Percentiles rank a stretch among this genome's conserved stretches.
phyloP scores from a whole-genome alignment of 148 eudicot genomes.

The Rhododendron molle region DNA sequence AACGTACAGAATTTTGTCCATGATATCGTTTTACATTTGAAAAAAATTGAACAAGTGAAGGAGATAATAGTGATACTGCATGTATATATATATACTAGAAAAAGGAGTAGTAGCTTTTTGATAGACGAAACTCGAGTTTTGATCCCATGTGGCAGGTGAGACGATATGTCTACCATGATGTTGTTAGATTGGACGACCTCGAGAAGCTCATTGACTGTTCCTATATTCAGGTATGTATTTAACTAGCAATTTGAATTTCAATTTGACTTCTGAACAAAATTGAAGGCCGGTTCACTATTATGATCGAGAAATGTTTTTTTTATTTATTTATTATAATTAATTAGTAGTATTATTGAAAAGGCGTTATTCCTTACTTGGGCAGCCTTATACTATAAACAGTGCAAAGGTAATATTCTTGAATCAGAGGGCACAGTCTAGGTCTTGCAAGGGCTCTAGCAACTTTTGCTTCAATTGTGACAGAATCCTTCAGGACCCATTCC shows the following conservation, averaged over 20 bases:
- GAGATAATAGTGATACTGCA: background rate
- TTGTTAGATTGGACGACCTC: conserved; percentile 75
- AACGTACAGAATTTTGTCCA: background rate
- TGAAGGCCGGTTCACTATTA: background rate
- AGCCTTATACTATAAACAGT: conserved; percentile 88
- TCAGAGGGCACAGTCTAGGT: conserved; percentile 65
- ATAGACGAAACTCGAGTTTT: background rate
- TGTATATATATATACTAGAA: too few relatives aligned
- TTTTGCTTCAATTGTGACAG: conserved; percentile 71
- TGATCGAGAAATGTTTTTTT: background rate
- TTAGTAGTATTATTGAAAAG: background rate
- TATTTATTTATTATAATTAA: too few relatives aligned
- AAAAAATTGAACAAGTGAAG: background rate
- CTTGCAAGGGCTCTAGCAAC: conserved; percentile 58
- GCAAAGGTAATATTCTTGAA: conserved; percentile 92
- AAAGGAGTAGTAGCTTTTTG: background rate
- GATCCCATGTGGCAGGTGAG: conserved; percentile 57
- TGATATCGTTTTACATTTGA: background rate
- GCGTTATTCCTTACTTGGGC: conserved; percentile 16
- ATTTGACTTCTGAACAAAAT: background rate
- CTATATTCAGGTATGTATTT: conserved; percentile 58
- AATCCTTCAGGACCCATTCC: conserved; percentile 68
- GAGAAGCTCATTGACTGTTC: conserved; percentile 89
- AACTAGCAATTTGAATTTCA: background rate
- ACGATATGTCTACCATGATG: conserved; percentile 85